Evolutionary conservation across 2,329 filamentous ascomycete species (phyloP).

Genomic region (Colletotrichum truncatum): DNA sequence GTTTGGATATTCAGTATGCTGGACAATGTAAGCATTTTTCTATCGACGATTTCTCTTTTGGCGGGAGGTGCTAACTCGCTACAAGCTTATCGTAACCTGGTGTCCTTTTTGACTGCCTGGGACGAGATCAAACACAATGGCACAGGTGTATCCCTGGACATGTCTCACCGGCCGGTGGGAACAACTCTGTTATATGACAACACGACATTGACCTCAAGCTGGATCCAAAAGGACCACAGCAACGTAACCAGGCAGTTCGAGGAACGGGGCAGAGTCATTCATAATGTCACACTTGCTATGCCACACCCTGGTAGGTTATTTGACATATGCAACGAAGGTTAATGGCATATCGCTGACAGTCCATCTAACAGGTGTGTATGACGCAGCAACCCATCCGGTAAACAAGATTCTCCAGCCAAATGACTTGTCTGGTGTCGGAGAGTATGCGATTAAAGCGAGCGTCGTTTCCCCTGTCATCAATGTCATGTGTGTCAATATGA

Average conservation of each 20-base stretch:
- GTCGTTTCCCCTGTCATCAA: constrained; percentile 78
- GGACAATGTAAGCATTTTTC: constrained; percentile 58
- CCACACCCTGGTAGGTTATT: constrained; percentile 66
- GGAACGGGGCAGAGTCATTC: constrained; percentile 66
- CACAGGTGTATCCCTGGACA: constrained; percentile 48
- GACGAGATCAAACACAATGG: constrained; percentile 52
- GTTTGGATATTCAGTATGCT: constrained; percentile 74
- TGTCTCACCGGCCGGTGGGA: constrained; percentile 63
- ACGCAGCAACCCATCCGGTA: constrained; percentile 65
- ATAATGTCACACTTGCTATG: constrained; percentile 82
- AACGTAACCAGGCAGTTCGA: constrained; percentile 62
- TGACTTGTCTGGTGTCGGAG: constrained; percentile 71
- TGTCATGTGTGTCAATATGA: constrained; percentile 77
- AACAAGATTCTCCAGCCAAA: constrained; percentile 78
- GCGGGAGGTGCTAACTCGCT: constrained; percentile 11
- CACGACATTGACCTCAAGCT: constrained; percentile 74
- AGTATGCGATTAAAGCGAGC: constrained; percentile 73
- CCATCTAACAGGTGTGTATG: constrained; percentile 59
- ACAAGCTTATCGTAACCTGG: constrained; percentile 72
- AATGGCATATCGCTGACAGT: not conserved
- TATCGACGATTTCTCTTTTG: not conserved
- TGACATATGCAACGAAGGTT: not conserved
- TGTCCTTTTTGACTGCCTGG: constrained; percentile 69
- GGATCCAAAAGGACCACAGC: constrained; percentile 67
- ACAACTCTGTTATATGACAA: constrained; percentile 76